Evolutionary conservation across 352 stramenopile genomes (phyloP), one percentile per base, ranked within the genome.

Genomic region (Pythium volutum): DNA sequence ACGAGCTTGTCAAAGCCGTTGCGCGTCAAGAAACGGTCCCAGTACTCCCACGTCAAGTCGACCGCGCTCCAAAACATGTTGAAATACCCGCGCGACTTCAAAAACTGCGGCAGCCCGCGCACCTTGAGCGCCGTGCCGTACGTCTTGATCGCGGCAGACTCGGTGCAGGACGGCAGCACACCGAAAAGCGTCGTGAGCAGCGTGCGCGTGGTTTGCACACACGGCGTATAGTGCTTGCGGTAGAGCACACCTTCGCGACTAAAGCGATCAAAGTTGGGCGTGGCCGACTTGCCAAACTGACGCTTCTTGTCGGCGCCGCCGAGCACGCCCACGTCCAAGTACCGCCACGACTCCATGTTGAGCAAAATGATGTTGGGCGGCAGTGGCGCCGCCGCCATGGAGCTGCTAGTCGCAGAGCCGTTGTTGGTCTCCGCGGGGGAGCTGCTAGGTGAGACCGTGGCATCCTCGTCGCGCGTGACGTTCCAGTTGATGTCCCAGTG

Each of bases 1-100:
- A 89, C 75, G 29, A 88, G 69, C 64, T 84, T 85, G 53, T 91
- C 79, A 39, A 91, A 91, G 20, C 75, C 77, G 57, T 91, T 87
- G 7, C 70, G 70, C 11, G 73, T 45, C 23, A 89, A 49, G 16
- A 91, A 89, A 48, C 83, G 78, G 52, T 89, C 74, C 79, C 79
- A 87, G 55, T 87, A 80, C 51, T 89, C 81, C 73, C 77, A 87
- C 29, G 71, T 75, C 20, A 87, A 56, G 33, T 88, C 73, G 25
- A 84, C 77, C 1, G 79, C 81, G 53, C 76, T 81, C 77, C 77
- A 91, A 60, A 89, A 89, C 52, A 89, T 65, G 54, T 87, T 89
- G 36, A 77, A 86, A 55, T 91, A 88, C 12, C 77, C 79, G 7
- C 73, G 70, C n/a, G 77, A 25, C 55, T 91, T 88, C 25, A 91